Percentiles rank a stretch among this genome's conserved stretches.
phyloP scores from a whole-genome alignment of 148 eudicot species.

The Amaranthus cruentus region DNA sequence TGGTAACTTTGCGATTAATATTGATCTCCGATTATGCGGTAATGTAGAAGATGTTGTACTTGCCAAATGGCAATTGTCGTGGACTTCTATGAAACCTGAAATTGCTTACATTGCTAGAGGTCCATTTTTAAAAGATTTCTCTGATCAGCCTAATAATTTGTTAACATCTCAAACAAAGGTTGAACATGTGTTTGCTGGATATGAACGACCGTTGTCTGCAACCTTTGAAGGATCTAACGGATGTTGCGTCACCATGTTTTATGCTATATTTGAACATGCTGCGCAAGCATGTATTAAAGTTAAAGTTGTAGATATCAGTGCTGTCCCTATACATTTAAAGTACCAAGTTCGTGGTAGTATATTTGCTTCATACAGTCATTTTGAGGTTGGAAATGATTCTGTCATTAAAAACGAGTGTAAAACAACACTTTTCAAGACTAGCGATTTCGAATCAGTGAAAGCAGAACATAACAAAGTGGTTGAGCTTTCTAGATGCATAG shows the following conservation, averaged over 20 bases:
- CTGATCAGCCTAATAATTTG: background rate
- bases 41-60: background rate
- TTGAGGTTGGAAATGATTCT: background rate
- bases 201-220: background rate
- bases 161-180: background rate
- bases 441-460: background rate
- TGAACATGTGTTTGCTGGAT: background rate
- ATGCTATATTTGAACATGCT: slow-evolving; percentile 1
- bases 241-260: background rate
- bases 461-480: background rate
- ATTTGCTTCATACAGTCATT: background rate
- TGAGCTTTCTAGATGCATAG: background rate
- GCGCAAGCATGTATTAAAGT: background rate
- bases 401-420: background rate
- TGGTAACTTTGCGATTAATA: background rate
- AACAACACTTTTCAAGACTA: background rate
- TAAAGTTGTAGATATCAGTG: background rate
- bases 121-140: background rate
- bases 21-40: background rate
- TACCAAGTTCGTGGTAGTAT: background rate
- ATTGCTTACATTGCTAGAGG: slow-evolving; percentile 4
- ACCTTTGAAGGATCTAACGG: background rate
- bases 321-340: background rate
- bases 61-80: slow-evolving; percentile 3
- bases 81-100: background rate